A percentile compares a stretch with the other conserved stretches of the same genome.
Evolutionary conservation across 371 early-diverging fungal genomes (phyloP).

Genomic region (Rhizopus stolonifer): DNA sequence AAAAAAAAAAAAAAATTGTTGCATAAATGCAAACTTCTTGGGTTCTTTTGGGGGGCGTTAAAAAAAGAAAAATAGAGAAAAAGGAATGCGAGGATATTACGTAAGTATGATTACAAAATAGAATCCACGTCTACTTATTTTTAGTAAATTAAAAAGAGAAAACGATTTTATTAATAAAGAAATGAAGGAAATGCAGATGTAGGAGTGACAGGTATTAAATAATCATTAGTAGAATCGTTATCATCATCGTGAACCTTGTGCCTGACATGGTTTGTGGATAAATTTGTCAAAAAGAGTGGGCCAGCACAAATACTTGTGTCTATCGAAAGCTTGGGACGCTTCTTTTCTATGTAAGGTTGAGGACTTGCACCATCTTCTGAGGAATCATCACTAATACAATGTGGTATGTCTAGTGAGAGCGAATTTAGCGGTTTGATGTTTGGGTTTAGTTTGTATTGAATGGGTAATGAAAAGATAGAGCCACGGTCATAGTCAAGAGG

Average conservation of each 20-base stretch:
- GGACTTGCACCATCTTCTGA: conserved; percentile 1
- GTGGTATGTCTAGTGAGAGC: conserved; percentile 23
- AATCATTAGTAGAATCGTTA: conserved; percentile 10
- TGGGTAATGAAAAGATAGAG: conserved; percentile 15
- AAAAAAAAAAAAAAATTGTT: too few relatives aligned
- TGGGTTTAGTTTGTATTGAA: conserved; percentile 29
- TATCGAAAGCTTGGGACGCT: conserved; percentile 26
- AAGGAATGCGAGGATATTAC: too few relatives aligned
- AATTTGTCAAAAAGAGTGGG: conserved; percentile 30
- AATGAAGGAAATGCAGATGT: too few relatives aligned
- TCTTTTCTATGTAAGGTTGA: conserved; percentile 1
- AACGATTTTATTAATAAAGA: too few relatives aligned
- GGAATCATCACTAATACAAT: conserved; percentile 9
- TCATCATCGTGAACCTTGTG: conserved; percentile 6
- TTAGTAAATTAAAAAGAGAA: too few relatives aligned
- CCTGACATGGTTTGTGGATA: conserved; percentile 29
- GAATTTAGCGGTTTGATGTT: conserved; percentile 7
- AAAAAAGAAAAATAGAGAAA: too few relatives aligned
- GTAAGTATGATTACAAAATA: too few relatives aligned
- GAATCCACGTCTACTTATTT: too few relatives aligned
- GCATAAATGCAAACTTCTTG: too few relatives aligned
- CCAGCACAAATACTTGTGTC: conserved; percentile 29
- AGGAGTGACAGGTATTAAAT: conserved; percentile 19
- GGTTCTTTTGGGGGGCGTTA: too few relatives aligned
- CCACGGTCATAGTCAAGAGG: conserved; percentile 28